Percentiles rank a stretch among this genome's conserved stretches.
Conservation (phyloP, 2,329 filamentous ascomycete genomes). For the Graphium sp. region DNA sequence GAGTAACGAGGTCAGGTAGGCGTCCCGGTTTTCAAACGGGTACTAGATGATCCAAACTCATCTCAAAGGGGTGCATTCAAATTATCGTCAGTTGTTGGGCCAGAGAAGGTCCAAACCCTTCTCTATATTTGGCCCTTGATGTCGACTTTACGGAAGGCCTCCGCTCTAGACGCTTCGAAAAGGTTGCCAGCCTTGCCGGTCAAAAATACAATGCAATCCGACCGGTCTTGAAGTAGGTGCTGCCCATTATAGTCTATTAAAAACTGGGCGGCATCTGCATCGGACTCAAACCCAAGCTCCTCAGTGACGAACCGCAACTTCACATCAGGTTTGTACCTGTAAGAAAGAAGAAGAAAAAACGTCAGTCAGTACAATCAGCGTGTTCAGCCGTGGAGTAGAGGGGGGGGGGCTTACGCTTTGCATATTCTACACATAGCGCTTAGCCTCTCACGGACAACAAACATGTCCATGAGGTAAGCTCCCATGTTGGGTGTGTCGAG, state of each 20-base stretch:
- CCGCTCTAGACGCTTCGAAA: constrained; percentile 58
- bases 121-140: constrained; percentile 90
- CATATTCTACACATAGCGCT: constrained; percentile 82
- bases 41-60: neutral
- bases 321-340: constrained; percentile 82
- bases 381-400: neutral
- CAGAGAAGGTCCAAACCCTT: constrained; percentile 4
- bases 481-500: constrained; percentile 93
- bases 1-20: neutral
- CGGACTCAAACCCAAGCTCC: constrained; percentile 88
- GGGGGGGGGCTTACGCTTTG: constrained; percentile 55
- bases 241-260: constrained; percentile 67
- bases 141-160: constrained; percentile 76
- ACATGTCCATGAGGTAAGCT: constrained; percentile 98
- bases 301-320: constrained; percentile 84
- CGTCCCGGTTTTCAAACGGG: too few relatives aligned
- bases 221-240: constrained; percentile 59
- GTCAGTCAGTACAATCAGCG: neutral
- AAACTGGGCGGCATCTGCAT: constrained; percentile 81
- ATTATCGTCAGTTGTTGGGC: too few relatives aligned
- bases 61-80: too few relatives aligned
- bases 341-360: neutral
- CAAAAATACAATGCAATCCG: constrained; percentile 56
- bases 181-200: constrained; percentile 54
- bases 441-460: constrained; percentile 83